These are phyloP conservation scores for Fusarium zealandicum DNA, from an alignment of 2,329 filamentous ascomycete genomes.

Conservation along the genomic window DNA sequence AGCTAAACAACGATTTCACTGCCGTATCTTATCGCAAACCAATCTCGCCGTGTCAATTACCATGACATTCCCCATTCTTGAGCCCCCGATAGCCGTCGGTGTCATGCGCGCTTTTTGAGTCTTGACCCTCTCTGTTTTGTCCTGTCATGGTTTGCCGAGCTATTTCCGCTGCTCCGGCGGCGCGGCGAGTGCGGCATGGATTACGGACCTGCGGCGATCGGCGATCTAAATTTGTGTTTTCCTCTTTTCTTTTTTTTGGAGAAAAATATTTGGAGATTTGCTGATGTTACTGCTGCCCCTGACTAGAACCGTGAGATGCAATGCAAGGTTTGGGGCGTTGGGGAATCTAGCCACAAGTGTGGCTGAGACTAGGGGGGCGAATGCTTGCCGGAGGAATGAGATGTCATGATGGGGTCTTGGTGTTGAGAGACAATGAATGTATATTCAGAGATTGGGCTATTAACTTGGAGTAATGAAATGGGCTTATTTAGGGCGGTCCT, in stretches of 20 bases:
- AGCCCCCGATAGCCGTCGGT: constrained; percentile 9
- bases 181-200: constrained; percentile 10
- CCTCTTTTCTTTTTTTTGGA: not conserved
- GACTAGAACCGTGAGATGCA: not conserved
- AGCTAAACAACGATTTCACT: not conserved
- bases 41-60: constrained; percentile 18
- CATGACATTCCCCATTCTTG: constrained; percentile 7
- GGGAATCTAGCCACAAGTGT: no score
- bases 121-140: constrained; percentile 5
- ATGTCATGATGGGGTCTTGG: no score
- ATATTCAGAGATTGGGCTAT: no score
- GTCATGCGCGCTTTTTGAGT: constrained; percentile 12
- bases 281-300: constrained; percentile 12
- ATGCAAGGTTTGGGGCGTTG: not conserved
- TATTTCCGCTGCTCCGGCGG: constrained; percentile 38
- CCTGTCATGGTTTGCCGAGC: constrained; percentile 27
- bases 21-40: not conserved
- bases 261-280: constrained; percentile 5
- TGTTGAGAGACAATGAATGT: no score
- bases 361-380: no score
- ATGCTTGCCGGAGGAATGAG: no score
- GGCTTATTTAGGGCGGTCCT: no score
- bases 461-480: no score
- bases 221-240: no score
- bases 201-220: constrained; percentile 23